phyloP scores from a whole-genome alignment of 2,329 filamentous ascomycete genomes.

The Cladosporium sp. region DNA sequence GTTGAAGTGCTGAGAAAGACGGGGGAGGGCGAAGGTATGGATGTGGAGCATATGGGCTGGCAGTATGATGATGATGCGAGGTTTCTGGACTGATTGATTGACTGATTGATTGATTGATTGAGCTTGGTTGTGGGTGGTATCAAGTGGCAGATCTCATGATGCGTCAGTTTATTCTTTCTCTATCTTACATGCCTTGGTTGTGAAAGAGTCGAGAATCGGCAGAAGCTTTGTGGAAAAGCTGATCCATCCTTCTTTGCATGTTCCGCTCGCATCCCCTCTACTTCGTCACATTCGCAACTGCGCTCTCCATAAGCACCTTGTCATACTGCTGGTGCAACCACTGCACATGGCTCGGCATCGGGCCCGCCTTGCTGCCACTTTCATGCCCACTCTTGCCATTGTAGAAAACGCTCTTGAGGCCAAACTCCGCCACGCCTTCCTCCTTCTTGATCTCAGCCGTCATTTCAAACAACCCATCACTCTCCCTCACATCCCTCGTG shows the following conservation, averaged over 20 bases:
- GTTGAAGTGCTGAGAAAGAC: conserved; percentile 26
- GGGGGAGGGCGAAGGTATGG: conserved; percentile 21
- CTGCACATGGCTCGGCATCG: conserved; percentile 45
- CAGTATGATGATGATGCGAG: conserved; percentile 27
- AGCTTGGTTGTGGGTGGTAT: too few species aligned
- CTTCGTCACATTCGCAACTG: conserved; percentile 36
- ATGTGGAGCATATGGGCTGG: conserved; percentile 15
- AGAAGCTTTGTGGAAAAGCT: too few species aligned
- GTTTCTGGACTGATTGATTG: conserved; percentile 25
- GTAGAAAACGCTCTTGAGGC: conserved; percentile 63
- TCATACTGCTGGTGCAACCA: conserved; percentile 54
- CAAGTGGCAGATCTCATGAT: too few species aligned
- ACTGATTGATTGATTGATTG: conserved; percentile 19
- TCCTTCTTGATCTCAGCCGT: conserved; percentile 57
- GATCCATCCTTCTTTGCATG: too few species aligned
- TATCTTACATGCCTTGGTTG: too few species aligned
- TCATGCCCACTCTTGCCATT: conserved; percentile 41
- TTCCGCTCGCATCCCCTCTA: conserved; percentile 7
- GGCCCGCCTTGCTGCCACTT: conserved; percentile 30
- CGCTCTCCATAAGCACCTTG: conserved; percentile 55
- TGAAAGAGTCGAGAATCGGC: too few species aligned
- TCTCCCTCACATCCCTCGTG: conserved; percentile 51
- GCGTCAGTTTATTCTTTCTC: too few species aligned
- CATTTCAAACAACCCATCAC: conserved; percentile 66
- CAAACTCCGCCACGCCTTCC: conserved; percentile 58